Evolutionary conservation across 2,329 filamentous ascomycete genomes (phyloP).

Genomic region (Spiromastix sp.): DNA sequence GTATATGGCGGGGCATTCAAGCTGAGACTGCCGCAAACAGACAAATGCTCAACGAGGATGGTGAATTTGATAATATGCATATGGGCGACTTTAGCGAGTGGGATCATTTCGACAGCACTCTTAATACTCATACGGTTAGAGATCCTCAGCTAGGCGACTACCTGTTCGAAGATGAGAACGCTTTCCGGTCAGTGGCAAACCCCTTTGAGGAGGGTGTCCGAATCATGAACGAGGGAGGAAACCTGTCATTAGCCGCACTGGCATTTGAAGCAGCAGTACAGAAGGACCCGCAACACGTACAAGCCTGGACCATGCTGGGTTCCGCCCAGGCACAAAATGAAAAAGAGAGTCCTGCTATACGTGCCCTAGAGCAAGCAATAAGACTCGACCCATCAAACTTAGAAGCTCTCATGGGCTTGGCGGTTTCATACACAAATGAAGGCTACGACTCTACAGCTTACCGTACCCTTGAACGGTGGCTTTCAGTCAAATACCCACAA

Average conservation of each 20-base stretch:
- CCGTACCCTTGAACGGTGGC: conserved; percentile 90
- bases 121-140: conserved; percentile 57
- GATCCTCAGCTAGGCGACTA: conserved; percentile 82
- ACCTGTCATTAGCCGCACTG: conserved; percentile 82
- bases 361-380: conserved; percentile 81
- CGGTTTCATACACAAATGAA: conserved; percentile 97
- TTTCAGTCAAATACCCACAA: conserved; percentile 85
- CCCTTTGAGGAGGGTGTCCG: conserved; percentile 88
- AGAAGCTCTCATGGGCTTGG: conserved; percentile 84
- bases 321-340: conserved; percentile 95
- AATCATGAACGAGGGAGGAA: conserved; percentile 88
- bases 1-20: conserved; percentile 46
- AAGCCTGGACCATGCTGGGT: conserved; percentile 89
- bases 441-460: conserved; percentile 97
- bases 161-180: conserved; percentile 88
- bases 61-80: conserved; percentile 40
- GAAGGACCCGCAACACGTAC: conserved; percentile 74
- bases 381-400: conserved; percentile 81
- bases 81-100: conserved; percentile 71
- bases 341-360: conserved; percentile 92
- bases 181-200: conserved; percentile 69
- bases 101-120: conserved; percentile 57
- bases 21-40: conserved; percentile 36
- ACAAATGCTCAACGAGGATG: conserved; percentile 56
- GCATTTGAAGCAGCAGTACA: conserved; percentile 95